Evolutionary conservation across 345 rosid species (phyloP), one percentile per base, ranked within the genome.

Genomic region (Ceriops tagal): DNA sequence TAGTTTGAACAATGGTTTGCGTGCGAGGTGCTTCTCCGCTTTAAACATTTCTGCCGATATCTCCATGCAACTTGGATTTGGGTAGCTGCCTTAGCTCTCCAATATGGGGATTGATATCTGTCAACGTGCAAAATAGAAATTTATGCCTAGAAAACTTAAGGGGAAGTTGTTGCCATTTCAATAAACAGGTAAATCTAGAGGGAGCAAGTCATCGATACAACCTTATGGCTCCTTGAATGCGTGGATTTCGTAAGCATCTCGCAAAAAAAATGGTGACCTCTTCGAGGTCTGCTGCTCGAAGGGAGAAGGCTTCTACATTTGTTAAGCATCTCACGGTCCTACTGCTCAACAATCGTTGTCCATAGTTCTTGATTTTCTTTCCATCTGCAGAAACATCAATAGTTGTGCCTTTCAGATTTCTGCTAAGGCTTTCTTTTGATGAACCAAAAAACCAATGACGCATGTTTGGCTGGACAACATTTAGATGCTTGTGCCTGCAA

Each of bases 181-280:
- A 26, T 9, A 4, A 15, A 55, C 24, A 22, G 15, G 24, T 55
- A 2, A 26, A 55, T 55, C 24, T 21, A 24, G 18, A 55, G 59
- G 59, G 59, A 55, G 16, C 59, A 55, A 9, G 27, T 53, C 21
- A 24, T 4, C 62, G 62, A 62, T 68, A 55, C 57, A 68, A 89
- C 95, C 95, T 88, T 75, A 92, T 87, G 59, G 96, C 98, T 78
- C 97, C 89, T 82, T 86, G 93, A 68, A 93, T 90, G 7, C 88
- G 82, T 61, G 86, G 85, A 49, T 78, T 85, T 30, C 91, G 81
- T 61, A 86, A 68, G 83, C 77, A 78, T 86, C 92, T 81, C 0
- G 96, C 74, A 66, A 82, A 91, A 64, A 81, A 73, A 67, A 85
- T 80, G 58, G 93, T 93, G 20, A 91, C 97, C 69, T 89, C 93